Conservation (phyloP, 176 grass and related monocot species). For the Puccinellia tenuiflora region DNA sequence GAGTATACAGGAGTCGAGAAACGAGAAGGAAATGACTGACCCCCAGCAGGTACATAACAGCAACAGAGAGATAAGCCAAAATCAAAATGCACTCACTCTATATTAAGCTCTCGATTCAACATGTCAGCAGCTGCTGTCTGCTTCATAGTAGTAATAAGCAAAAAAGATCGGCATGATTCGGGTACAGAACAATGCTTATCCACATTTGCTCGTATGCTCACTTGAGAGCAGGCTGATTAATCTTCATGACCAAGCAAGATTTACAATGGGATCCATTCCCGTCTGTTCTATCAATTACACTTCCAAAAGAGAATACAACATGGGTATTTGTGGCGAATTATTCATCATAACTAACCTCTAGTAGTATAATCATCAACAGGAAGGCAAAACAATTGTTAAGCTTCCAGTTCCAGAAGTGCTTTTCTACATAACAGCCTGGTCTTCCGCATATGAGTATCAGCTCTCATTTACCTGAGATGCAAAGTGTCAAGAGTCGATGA, state of each 20-base stretch:
- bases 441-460: constrained; percentile 9
- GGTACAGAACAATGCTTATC: neutral
- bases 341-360: neutral
- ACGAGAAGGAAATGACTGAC: too few relatives aligned
- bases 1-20: neutral
- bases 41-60: too few relatives aligned
- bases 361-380: neutral
- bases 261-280: constrained; percentile 16
- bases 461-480: constrained; percentile 45
- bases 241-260: neutral
- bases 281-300: constrained; percentile 2
- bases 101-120: neutral
- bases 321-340: neutral
- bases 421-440: neutral
- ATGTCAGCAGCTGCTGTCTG: neutral
- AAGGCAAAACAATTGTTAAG: neutral
- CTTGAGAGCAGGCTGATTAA: neutral
- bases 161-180: neutral
- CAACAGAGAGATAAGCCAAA: neutral
- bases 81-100: neutral
- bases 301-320: constrained; percentile 4
- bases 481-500: constrained; percentile 12
- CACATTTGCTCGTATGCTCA: neutral
- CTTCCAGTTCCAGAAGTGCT: neutral
- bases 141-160: neutral